Base-by-base conservation (phyloP, 441 rosid species). In the Populus tomentosa region DNA sequence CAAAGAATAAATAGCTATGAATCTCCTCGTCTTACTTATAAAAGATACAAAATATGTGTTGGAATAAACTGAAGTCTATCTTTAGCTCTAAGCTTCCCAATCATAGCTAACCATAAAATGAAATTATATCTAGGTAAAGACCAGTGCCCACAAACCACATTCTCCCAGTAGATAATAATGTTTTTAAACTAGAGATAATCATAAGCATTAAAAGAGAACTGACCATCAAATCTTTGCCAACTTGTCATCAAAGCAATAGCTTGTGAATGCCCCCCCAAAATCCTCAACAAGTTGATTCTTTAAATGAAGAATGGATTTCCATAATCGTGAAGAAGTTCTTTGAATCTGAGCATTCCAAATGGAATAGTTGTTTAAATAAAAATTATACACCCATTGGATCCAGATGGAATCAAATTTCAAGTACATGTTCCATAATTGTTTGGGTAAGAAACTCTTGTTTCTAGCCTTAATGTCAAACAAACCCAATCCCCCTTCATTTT, bases 141-240 rank as follows among this genome's bases (percentile, higher is more conserved):
- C n/a, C 0, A 50, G 0, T 5, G 6, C 59, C 16, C n/a, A 0
- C 0, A 50, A 50, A 50, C 7, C 59, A 50, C 0, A 4, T 14
- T 16, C 7, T 50, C 59, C 59, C 0, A 16, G 1, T 4, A 0
- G 7, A 50, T 0, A 50, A 5, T 0, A 16, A 6, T 50, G 7
- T 0, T 50, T 16, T 16, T 16, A 16, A 1, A 4, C n/a, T 0
- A 16, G 1, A 16, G 7, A 50, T 16, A 50, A 16, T 50, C 0
- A 50, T 50, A 16, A 16, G 2, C 2, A 50, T 50, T 16, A 50
- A 0, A 50, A 16, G 8, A 16, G n/a, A 50, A 3, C 32, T 2
- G 0, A 5, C 2, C n/a, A 16, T 1, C n/a, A 50, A 0, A 5
- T 1, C 7, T 50, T 2, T 50, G 2, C 0, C 1, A 5, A 50